Percentiles rank a stretch among this genome's conserved stretches.
phyloP scores from a whole-genome alignment of 352 stramenopile species.

The Phytophthora sp. region DNA sequence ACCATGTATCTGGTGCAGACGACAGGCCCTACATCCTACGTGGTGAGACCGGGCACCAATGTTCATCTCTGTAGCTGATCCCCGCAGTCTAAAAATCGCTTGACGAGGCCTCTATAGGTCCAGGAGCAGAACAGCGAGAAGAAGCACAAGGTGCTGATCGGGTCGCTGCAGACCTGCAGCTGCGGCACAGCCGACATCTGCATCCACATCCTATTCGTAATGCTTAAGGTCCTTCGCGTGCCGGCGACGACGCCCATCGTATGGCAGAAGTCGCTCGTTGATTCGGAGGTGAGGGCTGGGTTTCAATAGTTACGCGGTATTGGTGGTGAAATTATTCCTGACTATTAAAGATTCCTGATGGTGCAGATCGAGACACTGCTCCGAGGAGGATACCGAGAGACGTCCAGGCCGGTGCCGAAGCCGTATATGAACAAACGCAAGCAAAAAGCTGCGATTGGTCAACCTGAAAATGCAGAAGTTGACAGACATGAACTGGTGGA shows the following conservation, averaged over 20 bases:
- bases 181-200: conserved; percentile 81
- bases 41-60: conserved; percentile 37
- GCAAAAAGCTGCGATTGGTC: conserved; percentile 15
- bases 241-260: conserved; percentile 69
- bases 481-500: conserved; percentile 66
- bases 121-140: conserved; percentile 77
- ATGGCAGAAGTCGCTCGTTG: conserved; percentile 87
- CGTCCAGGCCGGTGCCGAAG: conserved; percentile 30
- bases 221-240: conserved; percentile 86
- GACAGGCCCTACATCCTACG: conserved; percentile 75
- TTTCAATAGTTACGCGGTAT: no score
- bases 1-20: conserved; percentile 89
- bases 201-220: conserved; percentile 86
- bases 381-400: conserved; percentile 63
- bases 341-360: not conserved
- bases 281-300: conserved; percentile 69
- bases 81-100: not conserved
- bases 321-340: not conserved
- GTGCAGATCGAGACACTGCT: conserved; percentile 70
- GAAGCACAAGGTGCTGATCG: conserved; percentile 84
- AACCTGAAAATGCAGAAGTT: conserved; percentile 35
- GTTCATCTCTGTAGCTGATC: not conserved
- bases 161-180: conserved; percentile 70
- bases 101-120: conserved; percentile 39
- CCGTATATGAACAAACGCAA: conserved; percentile 58